These are phyloP conservation scores for Lonicera japonica DNA, from an alignment of 129 eudicot species.

Conservation along the genomic window DNA sequence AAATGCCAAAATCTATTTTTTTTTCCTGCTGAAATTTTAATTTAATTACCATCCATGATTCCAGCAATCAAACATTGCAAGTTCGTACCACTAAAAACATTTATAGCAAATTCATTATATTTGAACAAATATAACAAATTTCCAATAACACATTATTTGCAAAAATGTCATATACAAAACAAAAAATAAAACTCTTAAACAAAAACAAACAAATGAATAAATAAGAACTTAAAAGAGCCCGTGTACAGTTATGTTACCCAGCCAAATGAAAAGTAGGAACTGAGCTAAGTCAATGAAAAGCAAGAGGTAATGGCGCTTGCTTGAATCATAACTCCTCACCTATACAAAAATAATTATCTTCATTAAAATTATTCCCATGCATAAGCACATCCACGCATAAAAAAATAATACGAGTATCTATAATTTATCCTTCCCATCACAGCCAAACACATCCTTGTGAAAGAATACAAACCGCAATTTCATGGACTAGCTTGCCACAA, in stretches of 20 bases:
- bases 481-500: too few species aligned
- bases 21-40: too few species aligned
- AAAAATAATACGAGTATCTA: slow-evolving; percentile 43
- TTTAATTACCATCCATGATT: too few species aligned
- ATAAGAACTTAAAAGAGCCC: slow-evolving; percentile 30
- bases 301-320: slow-evolving; percentile 46
- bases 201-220: slow-evolving; percentile 5
- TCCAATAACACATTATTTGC: too few species aligned
- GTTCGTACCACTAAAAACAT: too few species aligned
- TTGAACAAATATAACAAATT: too few species aligned
- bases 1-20: too few species aligned
- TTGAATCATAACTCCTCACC: slow-evolving; percentile 46
- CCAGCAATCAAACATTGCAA: too few species aligned
- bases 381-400: slow-evolving; percentile 46
- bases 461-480: too few species aligned
- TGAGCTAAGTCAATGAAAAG: slow-evolving; percentile 47
- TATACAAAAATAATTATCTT: slow-evolving; percentile 39
- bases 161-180: too few species aligned
- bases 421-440: slow-evolving; percentile 34
- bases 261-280: slow-evolving; percentile 51
- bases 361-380: slow-evolving; percentile 51
- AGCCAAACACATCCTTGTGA: slow-evolving; percentile 47
- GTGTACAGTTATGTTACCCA: slow-evolving; percentile 34
- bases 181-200: neutral
- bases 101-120: too few species aligned